phyloP scores from a whole-genome alignment of 768 basidiomycete genomes.

The Strobilomyces dryophilus region DNA sequence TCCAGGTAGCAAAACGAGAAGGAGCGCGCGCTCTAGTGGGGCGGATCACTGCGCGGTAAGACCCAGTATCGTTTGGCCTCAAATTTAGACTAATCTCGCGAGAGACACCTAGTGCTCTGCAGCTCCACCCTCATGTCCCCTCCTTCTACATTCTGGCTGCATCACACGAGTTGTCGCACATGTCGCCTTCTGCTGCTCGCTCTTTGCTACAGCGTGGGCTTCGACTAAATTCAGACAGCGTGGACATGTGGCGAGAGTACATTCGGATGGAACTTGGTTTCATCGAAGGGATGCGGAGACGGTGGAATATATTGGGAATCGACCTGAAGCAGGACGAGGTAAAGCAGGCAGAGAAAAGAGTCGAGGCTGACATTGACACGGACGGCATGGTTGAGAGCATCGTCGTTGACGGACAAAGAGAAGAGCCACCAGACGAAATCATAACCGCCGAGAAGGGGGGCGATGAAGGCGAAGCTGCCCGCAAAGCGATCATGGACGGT shows the following conservation, averaged over 20 bases:
- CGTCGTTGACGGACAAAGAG: conserved; percentile 20
- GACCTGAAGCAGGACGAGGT: conserved; percentile 11
- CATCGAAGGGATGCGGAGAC: conserved; percentile 69
- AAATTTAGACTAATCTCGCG: conserved; percentile 3
- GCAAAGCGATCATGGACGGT: conserved; percentile 68
- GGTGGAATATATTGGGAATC: conserved; percentile 82
- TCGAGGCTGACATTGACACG: conserved; percentile 24
- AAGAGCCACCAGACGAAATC: conserved; percentile 24
- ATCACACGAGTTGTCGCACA: conserved; percentile 71
- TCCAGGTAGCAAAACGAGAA: conserved; percentile 77
- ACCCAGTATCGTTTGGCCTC: neutral
- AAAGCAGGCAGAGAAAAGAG: conserved; percentile 15
- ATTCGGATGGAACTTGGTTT: conserved; percentile 88
- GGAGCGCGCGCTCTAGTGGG: conserved; percentile 77
- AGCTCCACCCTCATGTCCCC: conserved; percentile 77
- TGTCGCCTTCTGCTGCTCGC: conserved; percentile 75
- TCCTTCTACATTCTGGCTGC: conserved; percentile 83
- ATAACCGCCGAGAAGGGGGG: conserved; percentile 35
- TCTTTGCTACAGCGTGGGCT: conserved; percentile 82
- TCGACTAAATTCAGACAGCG: conserved; percentile 66
- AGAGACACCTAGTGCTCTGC: conserved; percentile 60
- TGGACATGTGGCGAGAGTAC: conserved; percentile 86
- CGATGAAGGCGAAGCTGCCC: conserved; percentile 50
- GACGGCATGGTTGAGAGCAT: conserved; percentile 8
- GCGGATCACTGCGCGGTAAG: conserved; percentile 76